Percentiles rank a stretch among this genome's conserved stretches.
Evolutionary conservation across 2,329 filamentous ascomycete genomes (phyloP).

Genomic region (Stachybotrys echinatus): DNA sequence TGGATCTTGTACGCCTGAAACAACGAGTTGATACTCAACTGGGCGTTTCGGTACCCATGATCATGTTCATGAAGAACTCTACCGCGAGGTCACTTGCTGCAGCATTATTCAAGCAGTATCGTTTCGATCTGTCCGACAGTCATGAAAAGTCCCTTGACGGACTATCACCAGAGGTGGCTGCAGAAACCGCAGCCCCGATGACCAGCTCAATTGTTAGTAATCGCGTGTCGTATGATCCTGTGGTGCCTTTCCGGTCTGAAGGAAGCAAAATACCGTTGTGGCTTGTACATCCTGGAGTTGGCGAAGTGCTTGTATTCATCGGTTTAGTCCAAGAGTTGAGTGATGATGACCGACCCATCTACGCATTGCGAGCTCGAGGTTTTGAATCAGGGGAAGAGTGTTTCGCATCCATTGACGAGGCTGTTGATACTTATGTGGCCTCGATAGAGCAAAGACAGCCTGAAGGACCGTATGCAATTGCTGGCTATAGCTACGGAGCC

Average conservation of each 20-base stretch:
- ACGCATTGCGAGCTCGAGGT: slow-evolving; percentile 38
- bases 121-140: no score
- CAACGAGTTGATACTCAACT: slow-evolving; percentile 15
- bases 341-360: slow-evolving; percentile 35
- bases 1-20: slow-evolving; percentile 35
- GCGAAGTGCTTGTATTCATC: slow-evolving; percentile 37
- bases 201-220: background rate
- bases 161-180: no score
- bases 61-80: slow-evolving; percentile 29
- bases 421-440: background rate
- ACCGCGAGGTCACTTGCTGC: slow-evolving; percentile 3
- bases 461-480: slow-evolving; percentile 34
- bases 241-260: slow-evolving; percentile 25
- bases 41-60: slow-evolving; percentile 19
- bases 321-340: slow-evolving; percentile 28
- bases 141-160: no score
- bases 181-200: background rate
- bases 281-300: slow-evolving; percentile 34
- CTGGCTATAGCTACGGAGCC: slow-evolving; percentile 44
- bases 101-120: slow-evolving; percentile 8
- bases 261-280: slow-evolving; percentile 31
- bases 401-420: slow-evolving; percentile 20
- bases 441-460: slow-evolving; percentile 31
- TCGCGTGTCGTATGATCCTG: slow-evolving; percentile 13
- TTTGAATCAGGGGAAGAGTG: slow-evolving; percentile 31